Evolutionary conservation across 805 yeast genomes (phyloP).

Genomic region (Candida awuae): DNA sequence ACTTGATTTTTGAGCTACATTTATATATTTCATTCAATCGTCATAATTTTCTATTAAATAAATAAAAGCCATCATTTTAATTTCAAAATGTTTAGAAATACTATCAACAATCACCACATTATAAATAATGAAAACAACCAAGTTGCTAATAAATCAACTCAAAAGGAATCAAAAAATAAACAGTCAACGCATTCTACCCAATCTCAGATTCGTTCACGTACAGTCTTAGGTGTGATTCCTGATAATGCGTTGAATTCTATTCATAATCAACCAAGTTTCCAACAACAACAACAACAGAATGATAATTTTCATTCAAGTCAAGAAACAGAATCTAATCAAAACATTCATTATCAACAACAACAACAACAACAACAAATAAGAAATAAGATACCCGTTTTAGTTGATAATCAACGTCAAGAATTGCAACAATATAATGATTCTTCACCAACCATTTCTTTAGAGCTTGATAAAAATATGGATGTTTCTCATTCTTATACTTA

Average conservation of each 20-base stretch:
- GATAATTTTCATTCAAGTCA: too few relatives aligned
- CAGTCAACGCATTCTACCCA: conserved; percentile 4
- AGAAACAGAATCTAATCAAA: conserved; percentile 1
- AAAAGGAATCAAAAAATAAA: conserved; percentile 1
- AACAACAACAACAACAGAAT: background rate
- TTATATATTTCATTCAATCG: background rate
- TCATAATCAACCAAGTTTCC: background rate
- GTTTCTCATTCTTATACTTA: background rate
- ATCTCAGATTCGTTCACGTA: conserved; percentile 15
- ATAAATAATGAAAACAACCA: background rate
- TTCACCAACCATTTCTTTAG: background rate
- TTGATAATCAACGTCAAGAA: conserved; percentile 7
- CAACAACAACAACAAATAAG: conserved; percentile 4
- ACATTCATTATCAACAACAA: conserved; percentile 3
- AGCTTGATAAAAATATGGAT: conserved; percentile 5
- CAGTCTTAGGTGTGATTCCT: conserved; percentile 24
- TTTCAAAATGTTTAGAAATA: background rate
- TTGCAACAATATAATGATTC: background rate
- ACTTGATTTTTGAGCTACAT: background rate
- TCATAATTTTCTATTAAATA: background rate
- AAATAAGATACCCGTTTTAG: conserved; percentile 15
- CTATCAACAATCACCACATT: background rate
- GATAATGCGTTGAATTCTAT: conserved; percentile 20
- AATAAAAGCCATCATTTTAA: background rate
- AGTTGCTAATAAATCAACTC: background rate